Conservation (phyloP, 192 early-diverging fungal genomes). For the Glomus cerebriforme region DNA sequence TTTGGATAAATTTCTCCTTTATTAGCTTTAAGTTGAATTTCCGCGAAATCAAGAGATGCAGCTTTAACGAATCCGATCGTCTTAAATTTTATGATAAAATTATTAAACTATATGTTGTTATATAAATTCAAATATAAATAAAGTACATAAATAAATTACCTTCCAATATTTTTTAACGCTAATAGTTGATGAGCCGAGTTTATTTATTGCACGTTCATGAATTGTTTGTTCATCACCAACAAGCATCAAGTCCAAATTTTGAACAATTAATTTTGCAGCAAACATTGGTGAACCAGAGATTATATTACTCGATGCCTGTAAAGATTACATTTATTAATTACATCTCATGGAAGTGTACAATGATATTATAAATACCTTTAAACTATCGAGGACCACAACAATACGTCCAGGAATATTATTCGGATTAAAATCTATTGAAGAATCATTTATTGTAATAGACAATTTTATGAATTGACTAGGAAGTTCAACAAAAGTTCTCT, state of each 20-base stretch:
- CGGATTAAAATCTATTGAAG: constrained; percentile 63
- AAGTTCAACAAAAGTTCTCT: constrained; percentile 47
- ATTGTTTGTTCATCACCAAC: constrained; percentile 47
- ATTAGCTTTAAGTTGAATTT: constrained; percentile 40
- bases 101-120: background rate
- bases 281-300: constrained; percentile 65
- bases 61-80: constrained; percentile 42
- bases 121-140: background rate
- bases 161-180: constrained; percentile 26
- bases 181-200: background rate
- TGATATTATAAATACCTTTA: constrained; percentile 51
- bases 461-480: constrained; percentile 61
- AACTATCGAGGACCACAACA: constrained; percentile 54
- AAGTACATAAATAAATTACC: background rate
- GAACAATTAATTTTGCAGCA: constrained; percentile 49
- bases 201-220: constrained; percentile 12
- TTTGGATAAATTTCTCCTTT: constrained; percentile 37
- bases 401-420: constrained; percentile 51
- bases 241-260: constrained; percentile 54
- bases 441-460: constrained; percentile 57
- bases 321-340: constrained; percentile 2
- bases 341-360: background rate
- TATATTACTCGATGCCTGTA: constrained; percentile 55
- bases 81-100: constrained; percentile 34
- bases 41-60: constrained; percentile 35